These are phyloP conservation scores for Fusarium sp. DNA, from an alignment of 2,329 filamentous ascomycete species.

Conservation along the genomic window DNA sequence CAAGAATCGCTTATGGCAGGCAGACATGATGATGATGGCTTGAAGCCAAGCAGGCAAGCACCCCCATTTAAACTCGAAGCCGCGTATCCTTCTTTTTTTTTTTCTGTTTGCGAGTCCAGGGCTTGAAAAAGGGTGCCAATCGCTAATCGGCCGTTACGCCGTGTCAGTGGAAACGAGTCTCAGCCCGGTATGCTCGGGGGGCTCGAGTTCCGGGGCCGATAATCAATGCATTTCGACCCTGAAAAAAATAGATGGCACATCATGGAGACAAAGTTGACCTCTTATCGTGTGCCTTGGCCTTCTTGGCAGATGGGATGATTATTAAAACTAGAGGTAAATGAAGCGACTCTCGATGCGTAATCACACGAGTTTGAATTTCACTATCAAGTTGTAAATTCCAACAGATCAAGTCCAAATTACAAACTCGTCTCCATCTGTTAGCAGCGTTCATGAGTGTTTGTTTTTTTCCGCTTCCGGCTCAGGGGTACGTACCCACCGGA, in stretches of 20 bases:
- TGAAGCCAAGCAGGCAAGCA: background rate
- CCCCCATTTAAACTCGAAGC: background rate
- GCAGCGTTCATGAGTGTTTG: constrained; percentile 7
- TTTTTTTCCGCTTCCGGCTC: constrained; percentile 15
- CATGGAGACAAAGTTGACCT: background rate
- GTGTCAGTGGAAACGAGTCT: constrained; percentile 18
- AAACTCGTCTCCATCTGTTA: background rate
- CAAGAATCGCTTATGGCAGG: background rate
- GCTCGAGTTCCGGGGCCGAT: background rate
- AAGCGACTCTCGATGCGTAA: background rate
- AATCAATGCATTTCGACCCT: background rate
- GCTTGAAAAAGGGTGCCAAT: background rate
- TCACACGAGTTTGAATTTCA: background rate
- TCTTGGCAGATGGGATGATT: background rate
- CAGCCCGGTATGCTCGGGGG: background rate
- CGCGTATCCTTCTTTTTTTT: background rate
- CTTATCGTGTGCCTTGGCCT: background rate
- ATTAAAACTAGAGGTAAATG: background rate
- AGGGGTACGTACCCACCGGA: constrained; percentile 29
- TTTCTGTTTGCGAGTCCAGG: background rate
- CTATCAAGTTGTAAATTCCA: background rate
- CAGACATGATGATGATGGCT: background rate
- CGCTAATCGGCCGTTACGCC: background rate
- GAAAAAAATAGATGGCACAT: background rate
- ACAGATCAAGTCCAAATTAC: background rate